Conservation (phyloP, 768 basidiomycete genomes). For the Galerina sulciceps region DNA sequence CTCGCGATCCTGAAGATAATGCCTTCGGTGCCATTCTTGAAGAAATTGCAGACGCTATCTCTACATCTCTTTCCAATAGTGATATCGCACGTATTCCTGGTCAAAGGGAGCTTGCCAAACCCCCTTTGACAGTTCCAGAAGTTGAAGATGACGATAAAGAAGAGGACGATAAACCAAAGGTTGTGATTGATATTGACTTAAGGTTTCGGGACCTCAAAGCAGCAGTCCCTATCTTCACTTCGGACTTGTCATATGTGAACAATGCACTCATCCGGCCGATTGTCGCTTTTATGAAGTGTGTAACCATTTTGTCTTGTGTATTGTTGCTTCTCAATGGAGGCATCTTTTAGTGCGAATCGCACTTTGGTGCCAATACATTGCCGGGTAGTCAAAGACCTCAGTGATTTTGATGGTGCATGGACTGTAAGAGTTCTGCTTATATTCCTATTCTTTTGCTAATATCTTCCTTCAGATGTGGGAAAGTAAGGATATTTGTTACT, state of each 20-base stretch:
- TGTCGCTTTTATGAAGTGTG: constrained; percentile 97
- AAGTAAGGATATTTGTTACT: constrained; percentile 55
- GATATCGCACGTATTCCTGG: constrained; percentile 73
- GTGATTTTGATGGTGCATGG: constrained; percentile 96
- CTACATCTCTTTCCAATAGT: constrained; percentile 57
- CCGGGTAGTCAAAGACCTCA: constrained; percentile 79
- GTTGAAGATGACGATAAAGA: constrained; percentile 36
- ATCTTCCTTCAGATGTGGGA: constrained; percentile 77
- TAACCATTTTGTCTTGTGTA: constrained; percentile 12
- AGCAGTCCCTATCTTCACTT: constrained; percentile 89
- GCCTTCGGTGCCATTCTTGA: constrained; percentile 81
- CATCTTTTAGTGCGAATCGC: constrained; percentile 74
- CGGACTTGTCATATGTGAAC: constrained; percentile 88
- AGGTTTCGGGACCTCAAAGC: constrained; percentile 96
- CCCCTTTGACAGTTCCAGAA: constrained; percentile 77
- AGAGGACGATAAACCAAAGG: constrained; percentile 46
- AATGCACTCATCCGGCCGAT: constrained; percentile 93
- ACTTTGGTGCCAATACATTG: constrained; percentile 95
- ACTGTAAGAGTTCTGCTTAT: constrained; percentile 60
- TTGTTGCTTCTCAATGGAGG: not conserved
- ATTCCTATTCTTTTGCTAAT: constrained; percentile 15
- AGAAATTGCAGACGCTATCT: constrained; percentile 90
- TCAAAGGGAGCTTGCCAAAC: constrained; percentile 84
- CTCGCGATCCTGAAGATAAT: constrained; percentile 73
- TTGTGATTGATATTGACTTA: constrained; percentile 90